These are phyloP conservation scores for Rhynchospora tenuis DNA, from an alignment of 176 grass and related monocot species.

Conservation along the genomic window DNA sequence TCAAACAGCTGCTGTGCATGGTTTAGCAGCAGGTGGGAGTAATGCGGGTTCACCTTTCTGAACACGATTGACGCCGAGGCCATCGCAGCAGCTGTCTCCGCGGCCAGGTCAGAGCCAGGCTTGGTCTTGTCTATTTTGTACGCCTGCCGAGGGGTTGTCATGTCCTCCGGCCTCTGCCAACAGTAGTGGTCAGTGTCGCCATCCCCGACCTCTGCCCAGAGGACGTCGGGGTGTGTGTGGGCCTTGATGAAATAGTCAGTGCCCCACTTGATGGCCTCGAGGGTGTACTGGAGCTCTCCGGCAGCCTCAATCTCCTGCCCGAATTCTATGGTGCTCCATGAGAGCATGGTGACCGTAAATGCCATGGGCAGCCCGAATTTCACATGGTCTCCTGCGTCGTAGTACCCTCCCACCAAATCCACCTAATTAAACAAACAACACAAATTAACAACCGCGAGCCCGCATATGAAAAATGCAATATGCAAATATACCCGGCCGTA, in stretches of 20 bases:
- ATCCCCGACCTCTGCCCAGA: conserved; percentile 68
- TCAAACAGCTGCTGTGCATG: conserved; percentile 62
- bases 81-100: conserved; percentile 71
- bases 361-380: conserved; percentile 90
- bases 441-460: background rate
- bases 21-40: conserved; percentile 58
- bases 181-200: conserved; percentile 34
- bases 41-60: conserved; percentile 50
- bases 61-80: conserved; percentile 61
- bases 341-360: conserved; percentile 83
- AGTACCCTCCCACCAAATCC: conserved; percentile 83
- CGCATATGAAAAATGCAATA: too few relatives aligned
- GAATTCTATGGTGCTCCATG: conserved; percentile 67
- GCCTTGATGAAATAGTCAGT: conserved; percentile 91
- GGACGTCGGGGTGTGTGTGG: conserved; percentile 55
- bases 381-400: conserved; percentile 93
- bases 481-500: too few relatives aligned
- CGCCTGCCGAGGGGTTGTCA: conserved; percentile 49
- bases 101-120: conserved; percentile 66
- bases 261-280: conserved; percentile 81
- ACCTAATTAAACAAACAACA: conserved; percentile 28
- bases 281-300: conserved; percentile 54
- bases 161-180: conserved; percentile 37
- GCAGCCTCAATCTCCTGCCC: conserved; percentile 45
- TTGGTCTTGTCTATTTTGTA: conserved; percentile 65